Conservation (phyloP, 1,284 basidiomycete genomes). For the Tremellales sp. region DNA sequence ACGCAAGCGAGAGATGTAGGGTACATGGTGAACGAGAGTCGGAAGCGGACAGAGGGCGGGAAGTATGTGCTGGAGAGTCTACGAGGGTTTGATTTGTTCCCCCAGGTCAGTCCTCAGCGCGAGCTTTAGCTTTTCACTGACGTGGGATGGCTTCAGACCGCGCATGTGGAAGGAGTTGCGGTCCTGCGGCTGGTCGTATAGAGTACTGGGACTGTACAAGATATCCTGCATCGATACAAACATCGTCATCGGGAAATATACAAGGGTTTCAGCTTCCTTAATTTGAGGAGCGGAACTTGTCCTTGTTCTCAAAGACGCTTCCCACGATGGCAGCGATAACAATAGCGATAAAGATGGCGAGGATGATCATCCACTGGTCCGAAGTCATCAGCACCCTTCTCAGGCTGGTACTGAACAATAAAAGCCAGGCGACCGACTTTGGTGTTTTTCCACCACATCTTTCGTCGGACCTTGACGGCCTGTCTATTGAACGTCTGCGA, state of each 20-base stretch:
- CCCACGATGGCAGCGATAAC: constrained; percentile 20
- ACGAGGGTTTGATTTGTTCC: constrained; percentile 85
- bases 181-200: constrained; percentile 49
- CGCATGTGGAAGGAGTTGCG: constrained; percentile 36
- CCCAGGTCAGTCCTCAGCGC: constrained; percentile 75
- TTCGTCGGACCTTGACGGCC: constrained; percentile 18
- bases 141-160: constrained; percentile 23
- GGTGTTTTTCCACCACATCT: constrained; percentile 35
- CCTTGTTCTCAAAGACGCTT: constrained; percentile 22
- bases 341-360: constrained; percentile 22
- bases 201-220: neutral
- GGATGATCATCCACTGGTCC: constrained; percentile 29
- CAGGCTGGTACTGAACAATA: no score
- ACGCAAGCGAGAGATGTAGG: constrained; percentile 51
- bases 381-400: neutral
- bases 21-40: constrained; percentile 18
- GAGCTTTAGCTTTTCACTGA: neutral
- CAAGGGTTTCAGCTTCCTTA: no score
- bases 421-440: constrained; percentile 19
- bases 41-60: constrained; percentile 20
- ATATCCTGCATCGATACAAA: neutral
- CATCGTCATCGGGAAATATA: no score
- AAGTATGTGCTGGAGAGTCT: constrained; percentile 65
- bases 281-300: no score
- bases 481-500: constrained; percentile 18